These are phyloP conservation scores for Simplicillium aogashimaense DNA, from an alignment of 2,329 filamentous ascomycete genomes.

Conservation along the genomic window DNA sequence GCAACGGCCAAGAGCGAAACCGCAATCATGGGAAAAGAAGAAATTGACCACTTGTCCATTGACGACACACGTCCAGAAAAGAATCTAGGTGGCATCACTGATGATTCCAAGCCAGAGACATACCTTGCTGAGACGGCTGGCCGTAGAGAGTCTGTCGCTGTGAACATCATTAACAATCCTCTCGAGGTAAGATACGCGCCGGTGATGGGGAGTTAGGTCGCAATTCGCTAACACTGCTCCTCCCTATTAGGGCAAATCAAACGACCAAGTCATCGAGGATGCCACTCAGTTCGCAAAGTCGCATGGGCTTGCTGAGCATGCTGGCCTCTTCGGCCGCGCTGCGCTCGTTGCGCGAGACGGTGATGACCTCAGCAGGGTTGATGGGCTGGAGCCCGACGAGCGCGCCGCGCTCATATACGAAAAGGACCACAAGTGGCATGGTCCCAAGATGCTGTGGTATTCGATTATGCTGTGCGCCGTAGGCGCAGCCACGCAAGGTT, in stretches of 20 bases:
- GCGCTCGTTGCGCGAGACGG: slow-evolving; percentile 28
- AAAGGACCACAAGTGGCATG: slow-evolving; percentile 50
- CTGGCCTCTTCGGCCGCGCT: slow-evolving; percentile 27
- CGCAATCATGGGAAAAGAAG: slow-evolving; percentile 7
- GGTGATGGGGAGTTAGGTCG: background rate
- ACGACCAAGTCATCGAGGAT: slow-evolving; percentile 18
- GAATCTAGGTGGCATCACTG: background rate
- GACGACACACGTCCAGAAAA: slow-evolving; percentile 6
- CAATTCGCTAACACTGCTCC: background rate
- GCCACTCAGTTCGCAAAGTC: slow-evolving; percentile 40
- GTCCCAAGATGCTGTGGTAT: slow-evolving; percentile 30
- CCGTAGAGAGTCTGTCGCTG: slow-evolving; percentile 14
- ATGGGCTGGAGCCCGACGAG: slow-evolving; percentile 20
- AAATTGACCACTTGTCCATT: slow-evolving; percentile 3
- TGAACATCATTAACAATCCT: slow-evolving; percentile 22
- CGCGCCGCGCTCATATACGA: slow-evolving; percentile 26
- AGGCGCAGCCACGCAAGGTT: slow-evolving; percentile 47
- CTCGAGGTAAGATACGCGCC: slow-evolving; percentile 14
- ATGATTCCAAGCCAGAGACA: background rate
- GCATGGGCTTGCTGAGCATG: slow-evolving; percentile 36
- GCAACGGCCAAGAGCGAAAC: slow-evolving; percentile 1
- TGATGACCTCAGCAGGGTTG: slow-evolving; percentile 16
- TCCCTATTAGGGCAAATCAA: slow-evolving; percentile 13
- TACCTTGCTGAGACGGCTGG: slow-evolving; percentile 3
- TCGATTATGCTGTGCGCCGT: slow-evolving; percentile 44